phyloP scores from a whole-genome alignment of 495 filamentous ascomycete genomes.

The Cudoniella acicularis region DNA sequence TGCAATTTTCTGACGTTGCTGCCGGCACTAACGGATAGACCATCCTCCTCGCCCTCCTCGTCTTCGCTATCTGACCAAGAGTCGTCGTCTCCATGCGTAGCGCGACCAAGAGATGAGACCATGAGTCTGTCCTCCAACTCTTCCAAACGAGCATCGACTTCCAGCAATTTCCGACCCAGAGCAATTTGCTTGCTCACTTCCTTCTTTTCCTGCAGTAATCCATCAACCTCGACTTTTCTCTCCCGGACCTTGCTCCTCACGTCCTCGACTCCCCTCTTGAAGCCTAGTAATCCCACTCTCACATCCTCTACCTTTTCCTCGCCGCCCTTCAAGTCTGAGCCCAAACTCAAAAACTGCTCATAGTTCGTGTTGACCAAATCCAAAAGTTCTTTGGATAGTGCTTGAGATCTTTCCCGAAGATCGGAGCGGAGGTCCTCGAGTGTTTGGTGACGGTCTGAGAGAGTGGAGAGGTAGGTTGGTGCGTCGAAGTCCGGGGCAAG shows the following conservation, averaged over 20 bases:
- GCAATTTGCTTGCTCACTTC: slow-evolving; percentile 39
- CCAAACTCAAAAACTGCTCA: slow-evolving; percentile 80
- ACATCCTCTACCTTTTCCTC: slow-evolving; percentile 92
- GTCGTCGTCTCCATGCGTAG: slow-evolving; percentile 22
- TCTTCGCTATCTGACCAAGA: slow-evolving; percentile 36
- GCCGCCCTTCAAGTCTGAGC: slow-evolving; percentile 76
- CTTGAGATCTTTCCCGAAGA: slow-evolving; percentile 68
- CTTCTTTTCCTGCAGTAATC: slow-evolving; percentile 38
- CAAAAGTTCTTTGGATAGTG: slow-evolving; percentile 77
- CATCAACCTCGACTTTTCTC: slow-evolving; percentile 38
- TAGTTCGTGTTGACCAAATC: slow-evolving; percentile 95
- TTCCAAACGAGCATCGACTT: slow-evolving; percentile 64
- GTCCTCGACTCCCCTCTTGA: slow-evolving; percentile 69
- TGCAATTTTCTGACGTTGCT: slow-evolving; percentile 51
- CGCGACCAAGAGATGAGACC: slow-evolving; percentile 40
- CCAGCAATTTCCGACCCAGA: slow-evolving; percentile 63
- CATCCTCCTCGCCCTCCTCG: slow-evolving; percentile 42
- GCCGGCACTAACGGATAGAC: slow-evolving; percentile 30
- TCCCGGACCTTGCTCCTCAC: slow-evolving; percentile 45
- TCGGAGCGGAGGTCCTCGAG: slow-evolving; percentile 91
- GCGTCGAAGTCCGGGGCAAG: slow-evolving; percentile 76
- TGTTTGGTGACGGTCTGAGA: slow-evolving; percentile 86
- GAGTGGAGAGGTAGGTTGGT: slow-evolving; percentile 73
- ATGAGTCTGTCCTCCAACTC: slow-evolving; percentile 73
- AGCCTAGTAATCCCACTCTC: slow-evolving; percentile 79